phyloP scores from a whole-genome alignment of 805 yeast genomes.

The Torulaspora maleeae region DNA sequence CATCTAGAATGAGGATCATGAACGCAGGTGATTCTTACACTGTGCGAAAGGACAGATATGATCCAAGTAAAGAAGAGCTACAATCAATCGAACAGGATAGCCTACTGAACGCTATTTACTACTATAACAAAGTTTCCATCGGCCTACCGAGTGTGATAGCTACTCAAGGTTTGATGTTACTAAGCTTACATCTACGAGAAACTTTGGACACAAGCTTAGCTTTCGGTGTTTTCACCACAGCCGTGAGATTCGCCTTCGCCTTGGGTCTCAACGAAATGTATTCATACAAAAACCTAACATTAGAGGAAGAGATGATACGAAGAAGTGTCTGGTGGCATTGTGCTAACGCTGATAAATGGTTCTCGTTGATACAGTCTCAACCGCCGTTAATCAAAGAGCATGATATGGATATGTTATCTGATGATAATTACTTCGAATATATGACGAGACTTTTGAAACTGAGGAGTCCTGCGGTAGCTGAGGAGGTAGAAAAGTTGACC shows the following conservation, averaged over 20 bases:
- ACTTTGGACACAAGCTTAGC: conserved; percentile 41
- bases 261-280: conserved; percentile 54
- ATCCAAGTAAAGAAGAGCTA: conserved; percentile 24
- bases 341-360: conserved; percentile 21
- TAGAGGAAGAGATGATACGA: conserved; percentile 38
- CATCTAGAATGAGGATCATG: conserved; percentile 18
- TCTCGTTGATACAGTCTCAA: conserved; percentile 21
- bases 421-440: conserved; percentile 20
- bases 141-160: conserved; percentile 49
- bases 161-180: conserved; percentile 48
- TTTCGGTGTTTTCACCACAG: conserved; percentile 41
- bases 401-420: conserved; percentile 25
- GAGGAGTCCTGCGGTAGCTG: conserved; percentile 6
- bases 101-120: conserved; percentile 43
- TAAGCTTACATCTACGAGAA: conserved; percentile 39
- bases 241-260: conserved; percentile 51
- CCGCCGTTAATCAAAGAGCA: conserved; percentile 23
- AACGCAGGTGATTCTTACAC: conserved; percentile 16
- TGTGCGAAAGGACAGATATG: conserved; percentile 21
- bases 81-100: conserved; percentile 30
- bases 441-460: conserved; percentile 15
- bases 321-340: conserved; percentile 48
- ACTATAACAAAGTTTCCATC: conserved; percentile 48
- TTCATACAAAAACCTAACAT: conserved; percentile 36
- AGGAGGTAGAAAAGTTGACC: conserved; percentile 13